Conservation (phyloP, 768 basidiomycete species). For the Amanita molliuscula region DNA sequence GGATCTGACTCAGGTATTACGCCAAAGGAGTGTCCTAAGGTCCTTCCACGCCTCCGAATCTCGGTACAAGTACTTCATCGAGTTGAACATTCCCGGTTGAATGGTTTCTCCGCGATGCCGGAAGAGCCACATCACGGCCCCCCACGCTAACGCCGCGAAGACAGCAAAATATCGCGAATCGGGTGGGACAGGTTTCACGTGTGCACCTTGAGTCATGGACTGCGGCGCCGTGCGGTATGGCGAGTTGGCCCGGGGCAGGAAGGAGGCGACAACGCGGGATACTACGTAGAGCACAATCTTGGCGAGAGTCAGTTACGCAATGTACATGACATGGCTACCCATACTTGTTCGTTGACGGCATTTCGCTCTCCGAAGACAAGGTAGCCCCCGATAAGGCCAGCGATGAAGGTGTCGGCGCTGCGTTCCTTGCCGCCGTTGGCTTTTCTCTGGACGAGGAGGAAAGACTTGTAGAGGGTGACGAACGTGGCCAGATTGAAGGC, state of each 20-base stretch:
- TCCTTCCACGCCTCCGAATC: constrained; percentile 85
- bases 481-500: constrained; percentile 90
- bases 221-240: constrained; percentile 39
- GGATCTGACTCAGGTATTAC: constrained; percentile 50
- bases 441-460: constrained; percentile 76
- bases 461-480: constrained; percentile 84
- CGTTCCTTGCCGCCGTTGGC: constrained; percentile 76
- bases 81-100: constrained; percentile 94
- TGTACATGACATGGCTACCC: constrained; percentile 14
- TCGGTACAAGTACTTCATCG: constrained; percentile 91
- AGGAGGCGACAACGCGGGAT: constrained; percentile 84
- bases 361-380: constrained; percentile 78
- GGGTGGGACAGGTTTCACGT: constrained; percentile 68
- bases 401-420: constrained; percentile 78
- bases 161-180: constrained; percentile 76
- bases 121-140: constrained; percentile 95
- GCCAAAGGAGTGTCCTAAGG: constrained; percentile 83
- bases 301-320: constrained; percentile 3
- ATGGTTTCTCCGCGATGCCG: constrained; percentile 79
- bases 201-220: constrained; percentile 27
- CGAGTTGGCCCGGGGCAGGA: constrained; percentile 69
- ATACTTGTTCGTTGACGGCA: constrained; percentile 86
- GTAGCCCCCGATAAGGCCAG: constrained; percentile 89
- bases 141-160: constrained; percentile 89
- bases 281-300: constrained; percentile 96